Conservation (phyloP, 2,329 filamentous ascomycete species). For the Aspergillus bombycis region DNA sequence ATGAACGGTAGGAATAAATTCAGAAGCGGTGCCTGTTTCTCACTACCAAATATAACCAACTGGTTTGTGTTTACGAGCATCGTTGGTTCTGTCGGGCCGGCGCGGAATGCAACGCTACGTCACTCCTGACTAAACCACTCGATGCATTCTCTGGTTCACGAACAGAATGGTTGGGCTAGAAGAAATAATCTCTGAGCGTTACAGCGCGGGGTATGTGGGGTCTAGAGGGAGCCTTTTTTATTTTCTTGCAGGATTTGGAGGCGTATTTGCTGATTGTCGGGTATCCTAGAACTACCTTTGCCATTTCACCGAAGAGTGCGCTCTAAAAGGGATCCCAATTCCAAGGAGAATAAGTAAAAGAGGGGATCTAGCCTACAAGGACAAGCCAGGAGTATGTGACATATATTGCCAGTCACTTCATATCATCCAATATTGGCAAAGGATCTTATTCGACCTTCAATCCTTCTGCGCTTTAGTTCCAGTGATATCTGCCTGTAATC, state of each 20-base stretch:
- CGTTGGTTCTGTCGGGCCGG: background rate
- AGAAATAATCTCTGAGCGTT: rapidly evolving
- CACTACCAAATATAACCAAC: background rate
- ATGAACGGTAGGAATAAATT: rapidly evolving
- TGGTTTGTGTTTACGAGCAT: background rate
- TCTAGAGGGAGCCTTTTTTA: background rate
- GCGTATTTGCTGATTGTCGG: no score
- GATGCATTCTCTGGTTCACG: background rate
- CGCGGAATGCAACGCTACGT: background rate
- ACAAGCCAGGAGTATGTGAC: background rate
- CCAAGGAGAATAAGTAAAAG: background rate
- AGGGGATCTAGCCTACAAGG: background rate
- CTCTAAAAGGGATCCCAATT: background rate
- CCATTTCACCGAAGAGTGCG: background rate
- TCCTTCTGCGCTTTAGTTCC: background rate
- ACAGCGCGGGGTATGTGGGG: background rate
- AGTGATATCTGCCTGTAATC: background rate
- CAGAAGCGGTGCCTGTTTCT: background rate
- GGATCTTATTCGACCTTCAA: background rate
- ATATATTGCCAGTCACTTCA: background rate
- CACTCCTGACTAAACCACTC: background rate
- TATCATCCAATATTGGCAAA: background rate
- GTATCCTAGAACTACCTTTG: background rate
- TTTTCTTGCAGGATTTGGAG: background rate
- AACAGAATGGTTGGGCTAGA: background rate